These are phyloP conservation scores for Pterocarpus macrocarpus DNA, from an alignment of 306 rosid species.

Conservation along the genomic window DNA sequence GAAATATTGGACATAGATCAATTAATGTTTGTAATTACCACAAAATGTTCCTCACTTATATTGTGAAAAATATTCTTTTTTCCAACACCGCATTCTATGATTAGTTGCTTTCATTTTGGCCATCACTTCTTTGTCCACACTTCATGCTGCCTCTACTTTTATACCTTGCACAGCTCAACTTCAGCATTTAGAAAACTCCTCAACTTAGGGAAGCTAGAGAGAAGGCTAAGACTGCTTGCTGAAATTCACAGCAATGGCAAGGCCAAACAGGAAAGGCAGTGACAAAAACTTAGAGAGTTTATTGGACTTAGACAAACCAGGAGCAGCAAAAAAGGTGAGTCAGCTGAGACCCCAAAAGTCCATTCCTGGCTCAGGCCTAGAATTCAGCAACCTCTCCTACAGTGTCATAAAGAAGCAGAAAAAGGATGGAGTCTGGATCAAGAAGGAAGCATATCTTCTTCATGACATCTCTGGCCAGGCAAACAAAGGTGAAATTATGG, in stretches of 20 bases:
- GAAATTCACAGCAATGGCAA: conserved; percentile 55
- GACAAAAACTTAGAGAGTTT: conserved; percentile 73
- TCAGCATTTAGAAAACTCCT: conserved; percentile 40
- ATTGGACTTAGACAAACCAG: conserved; percentile 59
- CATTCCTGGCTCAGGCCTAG: conserved; percentile 71
- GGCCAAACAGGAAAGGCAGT: conserved; percentile 42
- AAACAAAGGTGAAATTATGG: conserved; percentile 75
- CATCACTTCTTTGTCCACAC: conserved; percentile 51
- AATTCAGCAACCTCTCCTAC: conserved; percentile 73
- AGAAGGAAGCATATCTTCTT: conserved; percentile 76
- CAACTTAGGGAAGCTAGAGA: conserved; percentile 37
- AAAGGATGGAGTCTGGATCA: conserved; percentile 80
- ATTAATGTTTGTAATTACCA: not conserved
- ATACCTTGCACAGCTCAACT: conserved; percentile 46
- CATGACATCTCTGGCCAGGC: conserved; percentile 91
- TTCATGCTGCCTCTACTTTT: conserved; percentile 27
- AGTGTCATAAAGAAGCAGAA: conserved; percentile 71
- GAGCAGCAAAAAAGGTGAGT: conserved; percentile 6
- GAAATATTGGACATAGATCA: too few relatives aligned
- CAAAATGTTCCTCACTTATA: not conserved
- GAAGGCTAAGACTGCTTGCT: not conserved
- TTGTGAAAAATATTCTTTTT: not conserved
- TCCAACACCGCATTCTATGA: not conserved
- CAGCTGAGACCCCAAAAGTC: conserved; percentile 51
- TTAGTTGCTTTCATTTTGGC: conserved; percentile 43